Evolutionary conservation across 2,329 filamentous ascomycete species (phyloP).

Genomic region (Epicoccum nigrum): DNA sequence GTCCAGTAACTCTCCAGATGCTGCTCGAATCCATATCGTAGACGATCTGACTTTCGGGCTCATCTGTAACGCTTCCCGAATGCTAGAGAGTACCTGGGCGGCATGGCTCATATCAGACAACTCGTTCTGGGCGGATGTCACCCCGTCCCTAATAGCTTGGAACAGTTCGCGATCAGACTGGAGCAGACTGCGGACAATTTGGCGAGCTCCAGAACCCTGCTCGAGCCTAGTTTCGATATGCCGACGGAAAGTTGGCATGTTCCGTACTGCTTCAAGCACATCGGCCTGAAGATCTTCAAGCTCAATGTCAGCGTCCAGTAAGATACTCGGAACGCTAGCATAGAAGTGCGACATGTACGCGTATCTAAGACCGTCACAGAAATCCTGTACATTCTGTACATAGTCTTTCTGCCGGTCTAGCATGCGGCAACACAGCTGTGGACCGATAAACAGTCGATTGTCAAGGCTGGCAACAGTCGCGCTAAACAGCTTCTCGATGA

Average conservation of each 20-base stretch:
- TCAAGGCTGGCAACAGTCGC: slow-evolving; percentile 65
- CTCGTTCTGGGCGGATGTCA: slow-evolving; percentile 45
- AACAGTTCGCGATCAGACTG: slow-evolving; percentile 65
- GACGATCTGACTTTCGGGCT: slow-evolving; percentile 48
- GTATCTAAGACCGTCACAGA: slow-evolving; percentile 75
- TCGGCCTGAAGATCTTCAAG: slow-evolving; percentile 59
- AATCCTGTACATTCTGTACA: slow-evolving; percentile 75
- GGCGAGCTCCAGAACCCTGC: slow-evolving; percentile 26
- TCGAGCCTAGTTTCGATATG: slow-evolving; percentile 50
- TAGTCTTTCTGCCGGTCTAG: slow-evolving; percentile 78
- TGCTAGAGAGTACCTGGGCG: slow-evolving; percentile 39
- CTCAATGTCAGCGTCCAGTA: slow-evolving; percentile 54
- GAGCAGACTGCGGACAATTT: slow-evolving; percentile 61
- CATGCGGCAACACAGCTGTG: slow-evolving; percentile 66
- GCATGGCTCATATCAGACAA: slow-evolving; percentile 51
- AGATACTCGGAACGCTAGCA: slow-evolving; percentile 73
- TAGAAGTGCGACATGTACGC: slow-evolving; percentile 88
- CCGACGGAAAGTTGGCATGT: slow-evolving; percentile 67
- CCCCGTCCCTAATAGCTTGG: slow-evolving; percentile 27
- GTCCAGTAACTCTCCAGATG: slow-evolving; percentile 61
- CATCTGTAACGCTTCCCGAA: slow-evolving; percentile 49
- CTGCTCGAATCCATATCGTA: slow-evolving; percentile 65
- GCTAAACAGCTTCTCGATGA: slow-evolving; percentile 75
- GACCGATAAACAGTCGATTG: slow-evolving; percentile 66
- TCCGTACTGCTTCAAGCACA: slow-evolving; percentile 71